Conservation (phyloP, 768 basidiomycete species). For the Mycena metata region DNA sequence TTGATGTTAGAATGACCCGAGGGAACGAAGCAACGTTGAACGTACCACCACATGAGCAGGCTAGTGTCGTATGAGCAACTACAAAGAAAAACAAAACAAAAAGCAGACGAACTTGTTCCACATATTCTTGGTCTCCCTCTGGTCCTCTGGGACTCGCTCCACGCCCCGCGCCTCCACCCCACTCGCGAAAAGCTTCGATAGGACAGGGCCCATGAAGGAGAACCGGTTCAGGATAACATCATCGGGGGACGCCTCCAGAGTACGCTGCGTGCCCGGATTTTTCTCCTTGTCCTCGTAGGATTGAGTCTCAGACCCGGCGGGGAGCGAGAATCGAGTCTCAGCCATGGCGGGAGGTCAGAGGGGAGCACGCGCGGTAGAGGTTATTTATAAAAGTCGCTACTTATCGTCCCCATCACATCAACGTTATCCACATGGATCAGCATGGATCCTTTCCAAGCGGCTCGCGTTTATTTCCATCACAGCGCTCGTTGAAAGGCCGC, state of each 20-base stretch:
- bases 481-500: too few species aligned
- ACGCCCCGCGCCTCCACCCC: conserved; percentile 70
- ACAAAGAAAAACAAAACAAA: too few species aligned
- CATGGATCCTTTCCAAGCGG: too few species aligned
- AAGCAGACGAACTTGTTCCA: conserved; percentile 57
- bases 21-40: background rate
- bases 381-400: conserved; percentile 18
- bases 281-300: conserved; percentile 34
- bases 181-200: conserved; percentile 57
- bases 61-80: conserved; percentile 39
- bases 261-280: conserved; percentile 3
- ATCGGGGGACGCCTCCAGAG: conserved; percentile 45
- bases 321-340: conserved; percentile 1
- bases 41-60: conserved; percentile 62
- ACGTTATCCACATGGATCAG: conserved; percentile 1
- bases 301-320: conserved; percentile 15
- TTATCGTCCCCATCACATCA: background rate
- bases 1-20: too few species aligned
- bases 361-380: background rate
- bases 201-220: conserved; percentile 45
- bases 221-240: conserved; percentile 47
- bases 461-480: too few species aligned
- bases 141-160: conserved; percentile 65
- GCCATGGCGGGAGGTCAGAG: conserved; percentile 22
- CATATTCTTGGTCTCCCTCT: conserved; percentile 57